Evolutionary conservation across 1,284 basidiomycete genomes (phyloP).

Genomic region (Chalciporus sp.): DNA sequence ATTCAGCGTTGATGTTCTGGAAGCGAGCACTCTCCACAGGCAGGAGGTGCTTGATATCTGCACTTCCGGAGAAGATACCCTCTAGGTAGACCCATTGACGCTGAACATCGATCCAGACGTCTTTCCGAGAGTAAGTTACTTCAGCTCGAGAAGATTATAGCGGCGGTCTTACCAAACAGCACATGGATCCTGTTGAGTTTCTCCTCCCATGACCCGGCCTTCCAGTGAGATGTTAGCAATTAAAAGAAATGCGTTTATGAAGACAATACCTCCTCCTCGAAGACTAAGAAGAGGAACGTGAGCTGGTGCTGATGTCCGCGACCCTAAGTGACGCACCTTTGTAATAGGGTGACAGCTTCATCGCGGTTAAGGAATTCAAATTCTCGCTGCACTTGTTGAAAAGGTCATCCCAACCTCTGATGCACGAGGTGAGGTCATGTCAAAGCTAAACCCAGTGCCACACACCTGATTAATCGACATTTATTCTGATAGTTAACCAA

Average conservation of each 20-base stretch:
- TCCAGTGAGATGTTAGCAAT: constrained; percentile 17
- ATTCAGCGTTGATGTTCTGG: constrained; percentile 98
- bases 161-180: constrained; percentile 75
- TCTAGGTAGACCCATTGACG: constrained; percentile 99
- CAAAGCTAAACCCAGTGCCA: constrained; percentile 14
- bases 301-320: constrained; percentile 2
- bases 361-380: constrained; percentile 92
- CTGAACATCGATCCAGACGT: constrained; percentile 99
- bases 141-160: background rate
- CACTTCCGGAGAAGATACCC: constrained; percentile 98
- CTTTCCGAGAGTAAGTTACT: constrained; percentile 41
- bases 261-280: constrained; percentile 80
- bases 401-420: constrained; percentile 95
- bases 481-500: constrained; percentile 99
- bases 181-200: constrained; percentile 95
- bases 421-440: constrained; percentile 14
- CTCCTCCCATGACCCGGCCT: constrained; percentile 92
- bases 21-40: constrained; percentile 97
- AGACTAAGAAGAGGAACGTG: constrained; percentile 54
- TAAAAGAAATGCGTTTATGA: background rate
- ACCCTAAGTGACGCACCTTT: constrained; percentile 61
- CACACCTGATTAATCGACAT: constrained; percentile 88
- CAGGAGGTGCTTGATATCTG: constrained; percentile 97
- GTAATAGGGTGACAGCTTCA: constrained; percentile 97
- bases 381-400: constrained; percentile 98